Conservation (phyloP, 176 grass and related monocot genomes). For the Bolboschoenus planiculmis region DNA sequence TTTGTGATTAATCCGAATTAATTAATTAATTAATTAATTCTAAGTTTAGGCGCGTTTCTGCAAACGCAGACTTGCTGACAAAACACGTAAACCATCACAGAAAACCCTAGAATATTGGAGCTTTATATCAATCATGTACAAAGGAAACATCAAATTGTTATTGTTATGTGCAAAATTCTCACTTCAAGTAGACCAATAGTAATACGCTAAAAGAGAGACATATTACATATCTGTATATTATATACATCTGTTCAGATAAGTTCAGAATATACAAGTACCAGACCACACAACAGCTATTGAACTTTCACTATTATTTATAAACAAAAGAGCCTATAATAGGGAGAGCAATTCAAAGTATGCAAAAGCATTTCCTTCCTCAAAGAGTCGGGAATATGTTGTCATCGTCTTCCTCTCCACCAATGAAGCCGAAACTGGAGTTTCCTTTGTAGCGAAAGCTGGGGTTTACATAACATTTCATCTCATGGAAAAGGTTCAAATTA, state of each 20-base stretch:
- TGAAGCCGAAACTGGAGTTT: conserved; percentile 58
- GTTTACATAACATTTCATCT: conserved; percentile 91
- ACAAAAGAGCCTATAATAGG: conserved; percentile 7
- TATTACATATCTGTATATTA: conserved; percentile 1
- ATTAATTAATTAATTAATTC: too few relatives aligned
- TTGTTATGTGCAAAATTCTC: not conserved
- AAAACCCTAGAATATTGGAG: too few relatives aligned
- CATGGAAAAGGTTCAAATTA: conserved; percentile 92
- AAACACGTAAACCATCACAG: too few relatives aligned
- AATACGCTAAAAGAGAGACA: not conserved
- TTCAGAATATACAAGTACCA: conserved; percentile 13
- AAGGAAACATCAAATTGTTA: not conserved
- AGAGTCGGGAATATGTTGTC: conserved; percentile 51
- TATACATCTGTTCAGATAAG: conserved; percentile 41
- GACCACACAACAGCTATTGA: not conserved
- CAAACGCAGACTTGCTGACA: too few relatives aligned
- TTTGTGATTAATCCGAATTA: too few relatives aligned
- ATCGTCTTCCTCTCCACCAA: conserved; percentile 34
- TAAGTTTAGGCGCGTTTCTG: too few relatives aligned
- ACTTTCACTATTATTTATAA: conserved; percentile 23
- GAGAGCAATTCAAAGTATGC: not conserved
- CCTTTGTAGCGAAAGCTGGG: conserved; percentile 74
- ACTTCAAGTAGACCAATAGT: not conserved
- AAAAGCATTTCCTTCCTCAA: not conserved
- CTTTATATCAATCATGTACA: too few relatives aligned